phyloP scores from a whole-genome alignment of 2,329 filamentous ascomycete genomes.

The Pseudofabraea citricarpa region DNA sequence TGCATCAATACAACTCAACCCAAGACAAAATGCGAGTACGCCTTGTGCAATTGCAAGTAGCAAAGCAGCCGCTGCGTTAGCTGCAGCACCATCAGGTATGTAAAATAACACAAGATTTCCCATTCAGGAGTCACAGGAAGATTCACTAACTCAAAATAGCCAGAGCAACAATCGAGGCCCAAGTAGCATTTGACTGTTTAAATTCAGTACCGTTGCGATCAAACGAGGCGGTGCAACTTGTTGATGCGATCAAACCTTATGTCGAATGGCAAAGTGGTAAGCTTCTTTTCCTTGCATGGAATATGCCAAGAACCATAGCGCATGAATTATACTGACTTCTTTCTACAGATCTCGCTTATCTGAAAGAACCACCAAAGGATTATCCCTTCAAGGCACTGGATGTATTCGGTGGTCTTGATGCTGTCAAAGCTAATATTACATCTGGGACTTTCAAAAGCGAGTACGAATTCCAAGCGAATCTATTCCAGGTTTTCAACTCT shows the following conservation, averaged over 20 bases:
- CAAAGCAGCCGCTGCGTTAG: neutral
- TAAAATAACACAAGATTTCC: neutral
- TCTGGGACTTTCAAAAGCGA: constrained; percentile 5
- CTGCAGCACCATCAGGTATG: neutral
- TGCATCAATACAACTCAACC: neutral
- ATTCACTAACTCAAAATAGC: constrained; percentile 6
- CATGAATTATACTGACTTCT: too few relatives aligned
- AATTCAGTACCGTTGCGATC: constrained; percentile 36
- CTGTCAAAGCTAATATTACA: constrained; percentile 1
- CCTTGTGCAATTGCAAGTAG: neutral
- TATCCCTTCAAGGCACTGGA: constrained; percentile 7
- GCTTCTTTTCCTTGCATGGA: neutral
- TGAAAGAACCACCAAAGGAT: constrained; percentile 7
- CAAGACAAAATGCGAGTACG: neutral
- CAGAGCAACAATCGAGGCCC: constrained; percentile 31
- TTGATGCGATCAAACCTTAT: constrained; percentile 36
- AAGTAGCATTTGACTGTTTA: constrained; percentile 35
- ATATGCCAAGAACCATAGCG: too few relatives aligned
- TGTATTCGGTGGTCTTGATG: constrained; percentile 7
- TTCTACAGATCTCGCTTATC: constrained; percentile 2
- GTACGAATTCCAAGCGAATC: constrained; percentile 10
- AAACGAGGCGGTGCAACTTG: constrained; percentile 32
- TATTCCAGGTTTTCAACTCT: constrained; percentile 3
- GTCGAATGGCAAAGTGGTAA: constrained; percentile 34
- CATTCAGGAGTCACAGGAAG: neutral